These are phyloP conservation scores for Ganoderma leucocontextum DNA, from an alignment of 1,284 basidiomycete genomes.

Conservation along the genomic window DNA sequence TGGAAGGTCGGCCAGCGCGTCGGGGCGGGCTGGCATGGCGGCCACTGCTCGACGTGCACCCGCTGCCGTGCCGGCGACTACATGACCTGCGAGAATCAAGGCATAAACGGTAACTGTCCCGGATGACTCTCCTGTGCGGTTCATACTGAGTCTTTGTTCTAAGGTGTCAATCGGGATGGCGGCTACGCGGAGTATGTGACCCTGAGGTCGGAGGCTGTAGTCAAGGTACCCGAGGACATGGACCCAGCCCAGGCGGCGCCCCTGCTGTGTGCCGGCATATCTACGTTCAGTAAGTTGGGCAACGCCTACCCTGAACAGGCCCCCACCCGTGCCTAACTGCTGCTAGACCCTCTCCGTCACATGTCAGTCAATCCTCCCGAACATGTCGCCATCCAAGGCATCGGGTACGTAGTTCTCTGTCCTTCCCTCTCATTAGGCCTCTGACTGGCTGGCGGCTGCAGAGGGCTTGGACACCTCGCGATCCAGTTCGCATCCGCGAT, in stretches of 20 bases:
- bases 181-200: slow-evolving; percentile 38
- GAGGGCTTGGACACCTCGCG: slow-evolving; percentile 45
- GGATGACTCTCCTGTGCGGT: slow-evolving; percentile 37
- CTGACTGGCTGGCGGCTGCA: slow-evolving; percentile 7
- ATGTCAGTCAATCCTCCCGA: slow-evolving; percentile 40
- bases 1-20: slow-evolving; percentile 41
- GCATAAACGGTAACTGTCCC: slow-evolving; percentile 40
- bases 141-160: slow-evolving; percentile 9
- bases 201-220: slow-evolving; percentile 53
- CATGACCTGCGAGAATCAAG: slow-evolving; percentile 34
- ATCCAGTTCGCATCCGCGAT: slow-evolving; percentile 42
- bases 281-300: slow-evolving; percentile 35
- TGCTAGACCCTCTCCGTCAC: slow-evolving; percentile 36
- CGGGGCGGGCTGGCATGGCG: slow-evolving; percentile 41
- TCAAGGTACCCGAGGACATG: slow-evolving; percentile 75
- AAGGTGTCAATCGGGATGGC: slow-evolving; percentile 29
- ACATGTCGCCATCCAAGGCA: slow-evolving; percentile 42
- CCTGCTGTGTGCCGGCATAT: slow-evolving; percentile 75
- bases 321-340: not conserved
- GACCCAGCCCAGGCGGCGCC: slow-evolving; percentile 81
- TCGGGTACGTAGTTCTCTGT: slow-evolving; percentile 37
- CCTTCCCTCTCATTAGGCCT: not conserved
- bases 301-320: not conserved
- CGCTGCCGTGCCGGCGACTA: slow-evolving; percentile 36
- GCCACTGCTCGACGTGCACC: slow-evolving; percentile 36